Percentiles rank a stretch among this genome's conserved stretches.
phyloP scores from a whole-genome alignment of 306 rosid genomes.

The Vigna angularis region DNA sequence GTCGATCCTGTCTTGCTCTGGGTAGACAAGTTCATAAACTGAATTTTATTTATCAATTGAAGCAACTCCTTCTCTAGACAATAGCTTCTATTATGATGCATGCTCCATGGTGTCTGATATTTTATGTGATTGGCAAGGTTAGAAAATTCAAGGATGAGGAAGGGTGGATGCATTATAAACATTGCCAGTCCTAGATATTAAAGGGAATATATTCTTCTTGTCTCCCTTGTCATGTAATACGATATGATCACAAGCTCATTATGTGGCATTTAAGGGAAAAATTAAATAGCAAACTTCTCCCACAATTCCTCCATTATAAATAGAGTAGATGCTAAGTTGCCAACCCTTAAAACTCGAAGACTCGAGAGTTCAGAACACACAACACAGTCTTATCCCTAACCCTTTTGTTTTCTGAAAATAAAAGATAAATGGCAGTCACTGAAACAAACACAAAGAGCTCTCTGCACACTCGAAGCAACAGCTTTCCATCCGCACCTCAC shows the following conservation, averaged over 20 bases:
- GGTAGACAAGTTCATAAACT: constrained; percentile 9
- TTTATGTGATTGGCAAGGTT: background rate
- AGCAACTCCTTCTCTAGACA: constrained; percentile 16
- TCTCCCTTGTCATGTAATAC: background rate
- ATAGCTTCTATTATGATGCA: background rate
- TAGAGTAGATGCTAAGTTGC: background rate
- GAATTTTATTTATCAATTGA: background rate
- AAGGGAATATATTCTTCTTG: constrained; percentile 11
- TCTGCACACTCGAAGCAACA: constrained; percentile 40
- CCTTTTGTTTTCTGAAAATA: background rate
- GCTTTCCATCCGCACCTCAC: constrained; percentile 43
- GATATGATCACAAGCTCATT: background rate
- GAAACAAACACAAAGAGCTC: constrained; percentile 11
- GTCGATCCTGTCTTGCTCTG: background rate
- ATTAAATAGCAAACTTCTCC: background rate
- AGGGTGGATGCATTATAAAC: constrained; percentile 11
- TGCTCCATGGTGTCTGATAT: background rate
- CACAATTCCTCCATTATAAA: constrained; percentile 18
- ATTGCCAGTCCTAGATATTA: constrained; percentile 10
- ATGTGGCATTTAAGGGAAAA: background rate
- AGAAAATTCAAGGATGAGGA: background rate
- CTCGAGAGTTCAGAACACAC: background rate
- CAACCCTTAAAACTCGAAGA: background rate
- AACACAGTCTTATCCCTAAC: background rate
- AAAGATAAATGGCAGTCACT: constrained; percentile 34